These are phyloP conservation scores for Suhomyces panamericanus DNA, from an alignment of 1,139 yeast species.

Conservation along the genomic window DNA sequence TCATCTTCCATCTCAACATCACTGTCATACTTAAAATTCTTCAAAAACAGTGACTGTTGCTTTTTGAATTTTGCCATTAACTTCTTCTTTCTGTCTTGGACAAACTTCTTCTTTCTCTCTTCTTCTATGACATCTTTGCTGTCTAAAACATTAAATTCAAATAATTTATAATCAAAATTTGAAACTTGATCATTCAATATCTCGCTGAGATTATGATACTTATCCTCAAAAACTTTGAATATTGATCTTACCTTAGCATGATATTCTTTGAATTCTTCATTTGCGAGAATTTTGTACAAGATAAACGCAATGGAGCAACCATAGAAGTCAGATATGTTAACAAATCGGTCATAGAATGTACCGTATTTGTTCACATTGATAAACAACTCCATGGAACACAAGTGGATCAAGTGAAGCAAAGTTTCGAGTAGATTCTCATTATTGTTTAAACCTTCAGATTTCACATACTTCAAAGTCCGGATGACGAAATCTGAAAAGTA, in stretches of 20 bases:
- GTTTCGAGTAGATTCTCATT: conserved; percentile 60
- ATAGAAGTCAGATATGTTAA: conserved; percentile 29
- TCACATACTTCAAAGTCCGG: conserved; percentile 47
- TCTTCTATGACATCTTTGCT: conserved; percentile 40
- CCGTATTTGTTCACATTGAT: conserved; percentile 33
- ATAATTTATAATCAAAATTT: conserved; percentile 22
- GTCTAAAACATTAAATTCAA: conserved; percentile 20
- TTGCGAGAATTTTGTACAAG: conserved; percentile 44
- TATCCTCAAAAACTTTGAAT: conserved; percentile 37
- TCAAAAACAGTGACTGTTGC: conserved; percentile 73
- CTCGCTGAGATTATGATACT: conserved; percentile 25
- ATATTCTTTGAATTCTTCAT: conserved; percentile 40
- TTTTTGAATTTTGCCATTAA: conserved; percentile 75
- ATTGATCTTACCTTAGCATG: conserved; percentile 59
- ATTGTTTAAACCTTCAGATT: conserved; percentile 37
- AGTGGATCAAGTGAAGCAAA: conserved; percentile 67
- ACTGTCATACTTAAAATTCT: conserved; percentile 40
- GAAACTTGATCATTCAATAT: conserved; percentile 23
- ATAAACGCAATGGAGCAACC: conserved; percentile 47
- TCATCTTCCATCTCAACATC: conserved; percentile 35
- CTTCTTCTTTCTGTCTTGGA: conserved; percentile 70
- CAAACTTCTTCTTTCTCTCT: conserved; percentile 65
- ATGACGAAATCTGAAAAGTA: conserved; percentile 55
- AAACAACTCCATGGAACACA: conserved; percentile 40
- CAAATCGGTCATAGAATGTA: conserved; percentile 34